Percentiles rank a stretch among this genome's conserved stretches.
Conservation (phyloP, 345 rosid genomes). For the Syzygium oleosum region DNA sequence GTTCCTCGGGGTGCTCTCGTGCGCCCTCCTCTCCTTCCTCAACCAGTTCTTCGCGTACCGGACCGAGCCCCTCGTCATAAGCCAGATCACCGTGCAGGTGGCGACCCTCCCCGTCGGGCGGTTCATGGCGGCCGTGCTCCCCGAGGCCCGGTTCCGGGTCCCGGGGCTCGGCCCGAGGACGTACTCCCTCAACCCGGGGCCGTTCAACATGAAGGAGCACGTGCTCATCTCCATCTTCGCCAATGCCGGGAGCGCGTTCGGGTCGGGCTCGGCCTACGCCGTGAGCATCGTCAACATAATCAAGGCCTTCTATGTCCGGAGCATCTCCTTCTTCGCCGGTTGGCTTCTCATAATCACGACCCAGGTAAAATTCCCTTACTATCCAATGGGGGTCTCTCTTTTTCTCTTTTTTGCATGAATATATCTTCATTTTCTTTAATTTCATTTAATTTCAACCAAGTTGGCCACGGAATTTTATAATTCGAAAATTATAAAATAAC, state of each 20-base stretch:
- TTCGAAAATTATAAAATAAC: too few relatives aligned
- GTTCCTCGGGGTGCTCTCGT: slow-evolving; percentile 11
- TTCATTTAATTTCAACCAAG: too few relatives aligned
- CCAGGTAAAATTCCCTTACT: neutral
- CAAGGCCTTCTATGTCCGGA: slow-evolving; percentile 8
- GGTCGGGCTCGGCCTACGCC: slow-evolving; percentile 2
- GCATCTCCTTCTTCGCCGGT: slow-evolving; percentile 4
- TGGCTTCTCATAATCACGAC: slow-evolving; percentile 8
- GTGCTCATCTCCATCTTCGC: slow-evolving; percentile 8
- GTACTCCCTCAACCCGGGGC: slow-evolving; percentile 7
- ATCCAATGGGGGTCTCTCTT: neutral
- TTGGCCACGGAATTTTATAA: too few relatives aligned
- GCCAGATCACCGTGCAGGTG: slow-evolving; percentile 4
- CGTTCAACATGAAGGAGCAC: slow-evolving; percentile 10
- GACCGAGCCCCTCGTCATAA: slow-evolving; percentile 9
- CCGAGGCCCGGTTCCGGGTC: neutral
- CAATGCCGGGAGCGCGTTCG: slow-evolving; percentile 9
- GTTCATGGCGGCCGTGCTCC: slow-evolving; percentile 10
- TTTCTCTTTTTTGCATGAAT: neutral
- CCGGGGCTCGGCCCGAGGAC: neutral
- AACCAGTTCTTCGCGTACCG: slow-evolving; percentile 17
- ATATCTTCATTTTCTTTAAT: neutral
- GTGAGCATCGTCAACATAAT: slow-evolving; percentile 2
- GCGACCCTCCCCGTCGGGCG: slow-evolving; percentile 2
- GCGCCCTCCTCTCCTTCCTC: slow-evolving; percentile 14